Evolutionary conservation across 805 yeast species (phyloP).

Genomic region (Suhomyces canberraensis): DNA sequence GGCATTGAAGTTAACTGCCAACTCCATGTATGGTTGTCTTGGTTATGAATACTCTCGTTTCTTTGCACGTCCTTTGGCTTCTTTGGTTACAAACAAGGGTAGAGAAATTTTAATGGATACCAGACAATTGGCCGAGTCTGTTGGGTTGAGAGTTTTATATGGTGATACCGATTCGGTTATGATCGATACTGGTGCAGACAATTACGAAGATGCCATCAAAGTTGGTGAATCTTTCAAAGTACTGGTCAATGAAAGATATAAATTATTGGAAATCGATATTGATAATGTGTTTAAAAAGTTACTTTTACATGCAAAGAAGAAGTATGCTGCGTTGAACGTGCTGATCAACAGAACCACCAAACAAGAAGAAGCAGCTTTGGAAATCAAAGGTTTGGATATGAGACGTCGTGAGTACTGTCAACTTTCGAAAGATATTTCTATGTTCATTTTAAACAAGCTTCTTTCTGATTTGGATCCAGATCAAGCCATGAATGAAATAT

Average conservation of each 20-base stretch:
- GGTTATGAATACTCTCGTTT: slow-evolving; percentile 90
- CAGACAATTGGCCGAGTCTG: slow-evolving; percentile 83
- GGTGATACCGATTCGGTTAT: slow-evolving; percentile 99
- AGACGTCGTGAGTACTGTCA: slow-evolving; percentile 95
- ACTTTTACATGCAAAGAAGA: slow-evolving; percentile 90
- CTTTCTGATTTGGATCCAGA: slow-evolving; percentile 75
- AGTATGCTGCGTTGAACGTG: slow-evolving; percentile 88
- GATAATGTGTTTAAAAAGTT: slow-evolving; percentile 88
- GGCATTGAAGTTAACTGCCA: slow-evolving; percentile 94
- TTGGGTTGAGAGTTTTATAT: slow-evolving; percentile 81
- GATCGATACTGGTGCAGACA: slow-evolving; percentile 85
- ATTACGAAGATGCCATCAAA: slow-evolving; percentile 66
- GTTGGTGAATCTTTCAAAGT: slow-evolving; percentile 84
- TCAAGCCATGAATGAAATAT: slow-evolving; percentile 67
- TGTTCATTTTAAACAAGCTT: slow-evolving; percentile 66
- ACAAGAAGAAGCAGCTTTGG: slow-evolving; percentile 53
- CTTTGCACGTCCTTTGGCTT: slow-evolving; percentile 93
- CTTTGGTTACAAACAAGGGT: slow-evolving; percentile 92
- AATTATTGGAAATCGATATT: slow-evolving; percentile 85
- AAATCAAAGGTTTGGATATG: slow-evolving; percentile 96
- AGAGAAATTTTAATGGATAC: slow-evolving; percentile 93
- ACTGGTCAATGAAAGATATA: slow-evolving; percentile 84
- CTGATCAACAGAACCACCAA: slow-evolving; percentile 50
- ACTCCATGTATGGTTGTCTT: slow-evolving; percentile 99
- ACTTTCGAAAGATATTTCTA: slow-evolving; percentile 83